Evolutionary conservation across 257 asterid genomes (phyloP).

Genomic region (Solanum piurae): DNA sequence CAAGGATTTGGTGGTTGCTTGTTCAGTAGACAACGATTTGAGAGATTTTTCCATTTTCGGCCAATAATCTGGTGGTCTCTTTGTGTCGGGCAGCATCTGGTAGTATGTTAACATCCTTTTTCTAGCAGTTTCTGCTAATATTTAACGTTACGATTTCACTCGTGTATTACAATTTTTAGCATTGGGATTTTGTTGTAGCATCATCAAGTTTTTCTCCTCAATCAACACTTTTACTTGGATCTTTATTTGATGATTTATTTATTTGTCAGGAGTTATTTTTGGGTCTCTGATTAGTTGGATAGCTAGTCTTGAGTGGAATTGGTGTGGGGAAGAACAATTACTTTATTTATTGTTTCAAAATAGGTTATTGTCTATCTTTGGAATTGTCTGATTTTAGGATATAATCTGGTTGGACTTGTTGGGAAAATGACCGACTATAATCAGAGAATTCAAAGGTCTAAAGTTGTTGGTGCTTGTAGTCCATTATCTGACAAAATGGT

Average conservation of each 20-base stretch:
- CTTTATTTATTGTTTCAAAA: no score
- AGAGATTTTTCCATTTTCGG: background rate
- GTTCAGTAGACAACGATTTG: background rate
- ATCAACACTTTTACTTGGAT: background rate
- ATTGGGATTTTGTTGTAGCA: background rate
- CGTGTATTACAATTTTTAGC: background rate
- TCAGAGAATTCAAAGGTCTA: background rate
- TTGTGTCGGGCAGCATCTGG: background rate
- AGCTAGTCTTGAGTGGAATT: background rate
- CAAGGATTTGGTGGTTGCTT: background rate
- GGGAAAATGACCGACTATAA: background rate
- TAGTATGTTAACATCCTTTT: background rate
- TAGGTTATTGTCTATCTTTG: background rate
- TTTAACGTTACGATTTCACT: no score
- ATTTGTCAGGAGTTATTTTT: background rate
- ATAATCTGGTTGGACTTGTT: background rate
- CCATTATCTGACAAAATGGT: background rate
- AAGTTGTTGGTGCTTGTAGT: background rate
- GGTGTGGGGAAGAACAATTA: background rate
- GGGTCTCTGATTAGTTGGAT: background rate
- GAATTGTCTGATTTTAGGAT: background rate
- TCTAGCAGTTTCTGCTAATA: background rate
- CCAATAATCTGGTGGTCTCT: background rate
- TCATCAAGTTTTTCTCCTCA: background rate
- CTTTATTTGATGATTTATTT: no score